These are phyloP conservation scores for Trematosphaeria pertusa DNA, from an alignment of 2,329 filamentous ascomycete genomes.

Conservation along the genomic window DNA sequence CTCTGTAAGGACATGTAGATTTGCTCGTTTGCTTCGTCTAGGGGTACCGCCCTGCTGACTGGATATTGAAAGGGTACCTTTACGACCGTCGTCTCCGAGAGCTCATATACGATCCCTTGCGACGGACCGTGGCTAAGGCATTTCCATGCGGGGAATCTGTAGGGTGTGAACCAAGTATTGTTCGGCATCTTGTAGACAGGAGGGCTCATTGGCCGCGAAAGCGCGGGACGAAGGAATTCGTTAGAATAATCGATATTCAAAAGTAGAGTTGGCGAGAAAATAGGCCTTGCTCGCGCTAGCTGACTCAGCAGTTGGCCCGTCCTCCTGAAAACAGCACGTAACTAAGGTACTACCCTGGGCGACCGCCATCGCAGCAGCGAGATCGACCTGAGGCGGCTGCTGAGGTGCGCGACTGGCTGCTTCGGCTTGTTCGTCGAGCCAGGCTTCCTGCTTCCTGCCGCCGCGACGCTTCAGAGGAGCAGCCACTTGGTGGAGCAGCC, in stretches of 20 bases:
- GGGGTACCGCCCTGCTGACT: conserved; percentile 1
- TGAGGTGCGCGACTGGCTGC: no score
- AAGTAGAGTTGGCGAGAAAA: not conserved
- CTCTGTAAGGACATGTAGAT: conserved; percentile 11
- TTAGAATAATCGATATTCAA: not conserved
- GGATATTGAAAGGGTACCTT: conserved; percentile 17
- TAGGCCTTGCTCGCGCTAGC: not conserved
- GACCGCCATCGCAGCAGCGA: no score
- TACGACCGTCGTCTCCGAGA: conserved; percentile 8
- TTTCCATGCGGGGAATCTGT: conserved; percentile 8
- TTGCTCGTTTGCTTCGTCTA: conserved; percentile 11
- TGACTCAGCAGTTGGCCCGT: not conserved
- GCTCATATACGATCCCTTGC: conserved; percentile 12
- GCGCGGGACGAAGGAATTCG: not conserved
- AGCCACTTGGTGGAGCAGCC: no score
- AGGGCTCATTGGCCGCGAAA: not conserved
- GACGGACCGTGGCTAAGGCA: conserved; percentile 11
- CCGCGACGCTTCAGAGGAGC: no score
- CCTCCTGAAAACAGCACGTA: no score
- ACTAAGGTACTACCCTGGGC: no score
- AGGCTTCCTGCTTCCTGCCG: no score
- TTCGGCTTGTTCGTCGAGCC: no score
- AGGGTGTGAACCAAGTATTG: conserved; percentile 12
- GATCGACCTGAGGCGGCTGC: no score
- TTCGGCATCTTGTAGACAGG: not conserved